phyloP scores from a whole-genome alignment of 2,329 filamentous ascomycete species.

The Gaeumannomyces tritici region DNA sequence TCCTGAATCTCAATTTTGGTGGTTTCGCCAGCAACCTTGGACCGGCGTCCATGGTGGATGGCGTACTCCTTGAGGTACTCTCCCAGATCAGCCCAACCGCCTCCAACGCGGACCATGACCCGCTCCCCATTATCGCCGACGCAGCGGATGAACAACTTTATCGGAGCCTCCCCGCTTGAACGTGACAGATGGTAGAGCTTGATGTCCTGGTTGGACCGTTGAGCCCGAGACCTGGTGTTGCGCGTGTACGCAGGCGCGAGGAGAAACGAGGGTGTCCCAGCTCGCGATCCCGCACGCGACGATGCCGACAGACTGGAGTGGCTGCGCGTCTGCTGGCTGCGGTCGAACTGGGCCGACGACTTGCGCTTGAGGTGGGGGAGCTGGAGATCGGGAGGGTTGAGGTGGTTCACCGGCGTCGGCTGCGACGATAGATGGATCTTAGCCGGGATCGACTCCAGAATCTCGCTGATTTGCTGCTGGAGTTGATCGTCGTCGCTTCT shows the following conservation, averaged over 20 bases:
- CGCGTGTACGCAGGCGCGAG: constrained; percentile 52
- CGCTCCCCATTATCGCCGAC: constrained; percentile 85
- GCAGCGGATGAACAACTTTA: constrained; percentile 88
- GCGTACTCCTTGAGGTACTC: constrained; percentile 94
- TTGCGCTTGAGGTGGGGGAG: constrained; percentile 31
- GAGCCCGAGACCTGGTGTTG: constrained; percentile 35
- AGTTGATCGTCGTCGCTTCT: constrained; percentile 55
- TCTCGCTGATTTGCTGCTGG: constrained; percentile 70
- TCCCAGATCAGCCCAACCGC: constrained; percentile 94
- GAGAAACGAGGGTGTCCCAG: constrained; percentile 58
- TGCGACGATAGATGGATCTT: constrained; percentile 64
- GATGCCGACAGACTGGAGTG: constrained; percentile 35
- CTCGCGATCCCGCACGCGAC: constrained; percentile 34
- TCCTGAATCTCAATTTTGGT: constrained; percentile 49
- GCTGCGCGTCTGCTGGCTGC: constrained; percentile 30
- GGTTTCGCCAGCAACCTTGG: constrained; percentile 32
- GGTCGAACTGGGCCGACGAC: constrained; percentile 12
- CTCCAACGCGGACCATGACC: constrained; percentile 95
- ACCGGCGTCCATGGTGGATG: constrained; percentile 75
- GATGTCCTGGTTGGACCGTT: constrained; percentile 59
- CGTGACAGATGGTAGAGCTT: constrained; percentile 88
- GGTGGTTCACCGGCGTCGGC: constrained; percentile 36
- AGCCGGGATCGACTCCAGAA: constrained; percentile 68
- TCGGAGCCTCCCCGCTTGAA: constrained; percentile 73
- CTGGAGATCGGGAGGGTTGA: constrained; percentile 50